Conservation (phyloP, 106 monocot genomes). For the Narthecium ossifragum region DNA sequence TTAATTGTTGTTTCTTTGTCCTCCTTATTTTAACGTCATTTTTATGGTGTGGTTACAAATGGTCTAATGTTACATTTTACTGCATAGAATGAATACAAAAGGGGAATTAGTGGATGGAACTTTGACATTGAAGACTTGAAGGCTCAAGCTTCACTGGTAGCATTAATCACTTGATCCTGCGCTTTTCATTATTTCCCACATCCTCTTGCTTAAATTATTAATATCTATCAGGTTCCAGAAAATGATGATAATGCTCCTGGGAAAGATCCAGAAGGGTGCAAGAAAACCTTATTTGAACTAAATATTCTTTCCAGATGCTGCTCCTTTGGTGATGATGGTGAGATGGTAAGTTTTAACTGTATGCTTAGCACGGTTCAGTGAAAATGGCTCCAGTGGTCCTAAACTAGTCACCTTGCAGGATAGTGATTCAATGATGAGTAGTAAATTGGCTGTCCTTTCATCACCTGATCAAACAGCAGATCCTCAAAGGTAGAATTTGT, state of each 20-base stretch:
- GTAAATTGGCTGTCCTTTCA: slow-evolving; percentile 5
- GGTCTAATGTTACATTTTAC: slow-evolving; percentile 3
- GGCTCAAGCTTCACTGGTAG: slow-evolving; percentile 61
- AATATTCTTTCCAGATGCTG: slow-evolving; percentile 12
- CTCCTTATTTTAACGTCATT: background rate
- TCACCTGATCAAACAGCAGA: slow-evolving; percentile 19
- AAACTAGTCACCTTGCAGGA: slow-evolving; percentile 13
- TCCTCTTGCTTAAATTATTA: background rate
- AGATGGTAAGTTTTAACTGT: slow-evolving; percentile 20
- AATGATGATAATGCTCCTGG: slow-evolving; percentile 14
- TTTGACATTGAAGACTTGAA: slow-evolving; percentile 69
- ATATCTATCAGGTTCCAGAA: slow-evolving; percentile 21
- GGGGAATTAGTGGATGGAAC: slow-evolving; percentile 77
- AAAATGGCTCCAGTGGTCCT: background rate
- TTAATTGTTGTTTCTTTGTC: background rate
- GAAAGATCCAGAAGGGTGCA: slow-evolving; percentile 12
- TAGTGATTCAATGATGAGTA: slow-evolving; percentile 14
- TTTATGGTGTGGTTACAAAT: background rate
- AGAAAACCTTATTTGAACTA: slow-evolving; percentile 36
- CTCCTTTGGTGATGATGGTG: slow-evolving; percentile 14
- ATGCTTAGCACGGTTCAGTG: background rate
- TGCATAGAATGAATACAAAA: slow-evolving; percentile 57
- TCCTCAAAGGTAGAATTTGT: slow-evolving; percentile 15
- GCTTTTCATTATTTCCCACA: background rate
- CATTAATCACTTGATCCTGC: background rate